Conservation (phyloP, 2,329 filamentous ascomycete genomes). For the Teratosphaeria destructans region DNA sequence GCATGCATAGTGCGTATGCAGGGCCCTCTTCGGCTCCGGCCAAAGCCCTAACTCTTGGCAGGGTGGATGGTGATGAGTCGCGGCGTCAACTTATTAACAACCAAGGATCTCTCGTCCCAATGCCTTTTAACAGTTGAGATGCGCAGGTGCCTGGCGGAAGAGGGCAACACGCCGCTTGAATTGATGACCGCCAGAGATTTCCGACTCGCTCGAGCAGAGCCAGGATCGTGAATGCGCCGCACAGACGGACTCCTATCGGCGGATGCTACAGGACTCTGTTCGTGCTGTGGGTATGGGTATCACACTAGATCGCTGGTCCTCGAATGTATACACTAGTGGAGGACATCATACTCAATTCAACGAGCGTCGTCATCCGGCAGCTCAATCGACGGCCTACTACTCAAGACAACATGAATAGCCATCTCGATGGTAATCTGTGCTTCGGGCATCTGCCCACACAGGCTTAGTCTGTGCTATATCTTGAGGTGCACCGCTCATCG, state of each 20-base stretch:
- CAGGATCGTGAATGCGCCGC: not conserved
- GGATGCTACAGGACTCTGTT: not conserved
- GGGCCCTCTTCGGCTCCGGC: not conserved
- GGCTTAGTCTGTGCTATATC: not conserved
- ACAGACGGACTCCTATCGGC: not conserved
- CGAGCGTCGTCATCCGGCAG: not conserved
- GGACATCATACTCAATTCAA: not conserved
- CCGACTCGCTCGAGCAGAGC: not conserved
- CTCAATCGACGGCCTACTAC: not conserved
- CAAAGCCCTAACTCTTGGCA: not conserved
- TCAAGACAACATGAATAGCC: not conserved
- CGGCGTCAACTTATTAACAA: not conserved
- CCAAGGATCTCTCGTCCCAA: not conserved
- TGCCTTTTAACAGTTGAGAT: no score
- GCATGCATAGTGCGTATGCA: not conserved
- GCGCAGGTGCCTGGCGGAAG: not conserved
- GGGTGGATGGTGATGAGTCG: no score
- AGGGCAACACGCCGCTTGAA: not conserved
- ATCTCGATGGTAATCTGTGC: not conserved
- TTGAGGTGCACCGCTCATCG: not conserved
- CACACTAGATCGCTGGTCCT: not conserved
- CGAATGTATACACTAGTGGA: no score
- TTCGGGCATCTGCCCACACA: not conserved
- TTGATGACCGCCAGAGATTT: not conserved
- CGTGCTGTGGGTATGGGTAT: not conserved